Base-by-base conservation (phyloP, 768 basidiomycete genomes). In the Pleurotus salmoneostramineus region DNA sequence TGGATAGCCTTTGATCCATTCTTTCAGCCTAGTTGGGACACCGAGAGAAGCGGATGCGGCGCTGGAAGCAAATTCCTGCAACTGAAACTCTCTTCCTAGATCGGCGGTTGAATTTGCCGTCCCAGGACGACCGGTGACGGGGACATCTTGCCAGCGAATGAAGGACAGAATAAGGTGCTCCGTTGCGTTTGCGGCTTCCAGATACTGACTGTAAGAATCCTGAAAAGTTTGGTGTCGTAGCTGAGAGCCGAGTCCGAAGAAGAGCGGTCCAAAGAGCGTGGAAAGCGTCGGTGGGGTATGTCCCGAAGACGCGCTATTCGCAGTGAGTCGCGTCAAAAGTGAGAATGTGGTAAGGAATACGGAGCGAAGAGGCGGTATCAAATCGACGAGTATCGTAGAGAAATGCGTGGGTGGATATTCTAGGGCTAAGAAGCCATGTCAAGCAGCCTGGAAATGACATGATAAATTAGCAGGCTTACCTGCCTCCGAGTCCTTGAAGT, bases 121-220 rank as follows among this genome's bases (percentile, higher is more conserved):
- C 14, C 69, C 65, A 2, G 72, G 64, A 21, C 74, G 75, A 5
- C 37, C 52, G 2, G 35, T n/a, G 8, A 17, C 11, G 31, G 83
- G 80, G 4, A 82, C 76, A 58, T 89, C 85, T 64, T 93, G 87
- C 77, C 86, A 90, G 33, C 95, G 85, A 58, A 98, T 88, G 69
- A 89, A 96, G 0, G 92, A 82, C 10, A 98, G 82, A n/a, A 98
- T 75, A 50, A 99, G 77, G 63, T 99, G 96, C 68, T 99, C 96
- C 64, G 90, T 91, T 1, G 95, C 96, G 36, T 87, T 84, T 3
- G 88, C 87, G 12, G 91, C 81, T 46, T 90, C 87, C 34, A 96
- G 83, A 68, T 93, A 98, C 65, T 78, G 78, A 6, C 75, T 65
- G 63, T 81, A 81, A 1, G 78, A 71, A 66, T 80, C 77, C 58